A percentile compares a stretch with the other conserved stretches of the same genome.
phyloP scores from a whole-genome alignment of 345 rosid genomes.

The Sonneratia caseolaris region DNA sequence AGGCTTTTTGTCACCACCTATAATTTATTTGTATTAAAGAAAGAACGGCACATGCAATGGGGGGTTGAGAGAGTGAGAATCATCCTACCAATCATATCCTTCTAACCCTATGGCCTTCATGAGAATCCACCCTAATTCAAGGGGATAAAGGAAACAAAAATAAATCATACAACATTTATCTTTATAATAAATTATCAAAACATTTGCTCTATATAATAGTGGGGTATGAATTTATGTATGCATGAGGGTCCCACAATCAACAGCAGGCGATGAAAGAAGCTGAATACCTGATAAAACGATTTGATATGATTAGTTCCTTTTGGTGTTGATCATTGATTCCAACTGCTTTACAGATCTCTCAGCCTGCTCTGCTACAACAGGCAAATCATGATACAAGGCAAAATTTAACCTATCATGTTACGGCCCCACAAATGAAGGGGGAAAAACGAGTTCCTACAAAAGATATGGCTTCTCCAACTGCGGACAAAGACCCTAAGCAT shows the following conservation, averaged over 20 bases:
- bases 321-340: conserved; percentile 9
- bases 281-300: conserved; percentile 22
- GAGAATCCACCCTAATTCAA: neutral
- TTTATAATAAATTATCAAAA: neutral
- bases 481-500: neutral
- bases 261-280: conserved; percentile 22
- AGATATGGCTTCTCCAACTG: neutral
- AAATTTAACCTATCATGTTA: neutral
- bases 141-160: neutral
- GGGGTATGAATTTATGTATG: neutral
- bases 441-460: neutral
- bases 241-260: neutral
- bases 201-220: too few relatives aligned
- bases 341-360: neutral
- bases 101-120: neutral
- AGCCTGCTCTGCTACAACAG: neutral
- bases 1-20: neutral
- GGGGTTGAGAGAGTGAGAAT: neutral
- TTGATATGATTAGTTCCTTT: neutral
- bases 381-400: neutral
- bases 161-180: neutral
- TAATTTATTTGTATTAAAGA: neutral
- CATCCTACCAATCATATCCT: neutral
- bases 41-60: neutral
- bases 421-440: neutral